phyloP scores from a whole-genome alignment of 805 yeast species.

The Vanderwaltozyma yarrowii region DNA sequence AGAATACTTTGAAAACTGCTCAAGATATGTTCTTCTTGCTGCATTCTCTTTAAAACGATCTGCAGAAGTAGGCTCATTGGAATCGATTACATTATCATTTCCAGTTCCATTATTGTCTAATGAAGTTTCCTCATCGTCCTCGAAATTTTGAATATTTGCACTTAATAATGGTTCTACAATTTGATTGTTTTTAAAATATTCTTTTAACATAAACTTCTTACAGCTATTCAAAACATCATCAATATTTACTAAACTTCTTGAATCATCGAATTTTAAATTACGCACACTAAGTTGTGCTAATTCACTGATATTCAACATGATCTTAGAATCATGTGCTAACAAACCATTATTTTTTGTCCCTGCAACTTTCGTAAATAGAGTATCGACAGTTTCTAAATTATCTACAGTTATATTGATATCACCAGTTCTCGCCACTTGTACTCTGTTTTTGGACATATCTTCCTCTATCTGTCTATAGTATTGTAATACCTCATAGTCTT shows the following conservation, averaged over 20 bases:
- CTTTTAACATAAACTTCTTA: slow-evolving; percentile 32
- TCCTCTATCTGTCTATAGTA: slow-evolving; percentile 26
- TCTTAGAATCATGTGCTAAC: slow-evolving; percentile 56
- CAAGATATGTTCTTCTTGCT: slow-evolving; percentile 11
- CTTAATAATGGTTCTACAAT: slow-evolving; percentile 9
- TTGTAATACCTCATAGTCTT: slow-evolving; percentile 25
- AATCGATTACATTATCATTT: slow-evolving; percentile 10
- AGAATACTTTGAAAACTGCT: slow-evolving; percentile 20
- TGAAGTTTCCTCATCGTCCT: slow-evolving; percentile 2
- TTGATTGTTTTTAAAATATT: slow-evolving; percentile 16
- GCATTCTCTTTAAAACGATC: slow-evolving; percentile 8
- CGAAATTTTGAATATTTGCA: background rate
- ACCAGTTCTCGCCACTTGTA: slow-evolving; percentile 46
- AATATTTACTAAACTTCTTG: slow-evolving; percentile 40
- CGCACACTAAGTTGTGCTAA: slow-evolving; percentile 56
- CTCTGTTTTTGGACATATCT: slow-evolving; percentile 31
- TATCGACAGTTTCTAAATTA: slow-evolving; percentile 38
- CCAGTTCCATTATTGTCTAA: slow-evolving; percentile 17
- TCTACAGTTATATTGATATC: slow-evolving; percentile 41
- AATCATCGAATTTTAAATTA: slow-evolving; percentile 48
- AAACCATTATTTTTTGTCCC: slow-evolving; percentile 30
- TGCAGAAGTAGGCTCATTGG: slow-evolving; percentile 12
- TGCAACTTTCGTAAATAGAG: slow-evolving; percentile 35
- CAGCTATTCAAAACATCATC: slow-evolving; percentile 36
- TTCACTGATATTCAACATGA: slow-evolving; percentile 48